These are phyloP conservation scores for Planoprotostelium fungivorum DNA, from an alignment of 78 protist genomes.

Conservation along the genomic window DNA sequence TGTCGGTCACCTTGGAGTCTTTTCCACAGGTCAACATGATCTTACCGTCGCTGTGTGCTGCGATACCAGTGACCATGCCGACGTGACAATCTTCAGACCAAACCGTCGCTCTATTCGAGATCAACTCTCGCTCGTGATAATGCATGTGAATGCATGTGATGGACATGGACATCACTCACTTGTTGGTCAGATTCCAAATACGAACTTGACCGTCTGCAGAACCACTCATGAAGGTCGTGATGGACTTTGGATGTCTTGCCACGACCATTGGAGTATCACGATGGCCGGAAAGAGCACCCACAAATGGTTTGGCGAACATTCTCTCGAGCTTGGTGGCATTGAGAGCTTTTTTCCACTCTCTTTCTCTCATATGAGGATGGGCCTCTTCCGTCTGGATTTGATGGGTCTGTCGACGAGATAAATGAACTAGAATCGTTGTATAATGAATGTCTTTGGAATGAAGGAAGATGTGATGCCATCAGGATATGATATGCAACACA, in stretches of 20 bases:
- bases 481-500: too few species aligned
- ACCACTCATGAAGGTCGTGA: not conserved
- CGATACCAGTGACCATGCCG: not conserved
- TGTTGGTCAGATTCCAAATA: not conserved
- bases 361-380: not conserved
- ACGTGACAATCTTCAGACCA: not conserved
- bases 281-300: not conserved
- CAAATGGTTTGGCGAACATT: not conserved
- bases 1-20: not conserved
- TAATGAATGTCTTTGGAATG: too few species aligned
- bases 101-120: not conserved
- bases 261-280: not conserved
- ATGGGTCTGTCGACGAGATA: too few species aligned
- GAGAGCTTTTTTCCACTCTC: not conserved
- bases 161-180: not conserved
- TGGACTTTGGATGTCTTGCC: not conserved
- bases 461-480: too few species aligned
- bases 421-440: too few species aligned
- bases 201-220: not conserved
- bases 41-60: not conserved
- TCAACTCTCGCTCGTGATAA: not conserved
- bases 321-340: not conserved
- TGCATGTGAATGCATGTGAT: not conserved
- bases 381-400: not conserved
- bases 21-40: not conserved